phyloP scores from a whole-genome alignment of 2,329 filamentous ascomycete species.

The Calcarisporium arbuscula region DNA sequence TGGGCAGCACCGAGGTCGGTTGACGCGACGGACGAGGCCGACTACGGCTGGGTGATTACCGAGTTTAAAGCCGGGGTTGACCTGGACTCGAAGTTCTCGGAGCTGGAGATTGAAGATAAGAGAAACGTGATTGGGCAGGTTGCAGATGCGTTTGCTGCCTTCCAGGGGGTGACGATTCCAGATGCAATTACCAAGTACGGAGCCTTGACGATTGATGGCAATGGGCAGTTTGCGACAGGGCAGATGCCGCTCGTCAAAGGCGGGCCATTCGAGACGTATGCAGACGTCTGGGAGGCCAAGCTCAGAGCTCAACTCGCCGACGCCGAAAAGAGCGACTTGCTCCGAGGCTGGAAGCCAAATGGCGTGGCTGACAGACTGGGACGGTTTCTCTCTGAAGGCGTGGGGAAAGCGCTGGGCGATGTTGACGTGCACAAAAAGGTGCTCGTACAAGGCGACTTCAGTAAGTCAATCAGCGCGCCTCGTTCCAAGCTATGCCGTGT shows the following conservation, averaged over 20 bases:
- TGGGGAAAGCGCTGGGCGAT: constrained; percentile 6
- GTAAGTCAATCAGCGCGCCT: constrained; percentile 10
- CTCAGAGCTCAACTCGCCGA: constrained; percentile 7
- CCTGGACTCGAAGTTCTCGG: constrained; percentile 13
- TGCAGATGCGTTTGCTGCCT: constrained; percentile 12
- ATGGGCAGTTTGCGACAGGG: constrained; percentile 12
- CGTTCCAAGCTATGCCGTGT: no score
- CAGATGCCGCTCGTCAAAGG: constrained; percentile 9
- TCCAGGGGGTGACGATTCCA: constrained; percentile 14
- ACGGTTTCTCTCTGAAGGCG: constrained; percentile 8
- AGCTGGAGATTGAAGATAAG: constrained; percentile 7
- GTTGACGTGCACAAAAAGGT: constrained; percentile 11
- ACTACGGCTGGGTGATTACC: constrained; percentile 17
- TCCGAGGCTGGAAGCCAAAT: constrained; percentile 15
- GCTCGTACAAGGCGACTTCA: constrained; percentile 21
- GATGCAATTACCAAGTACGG: constrained; percentile 11
- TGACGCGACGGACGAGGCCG: constrained; percentile 4
- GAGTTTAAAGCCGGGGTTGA: constrained; percentile 18
- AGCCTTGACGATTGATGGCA: constrained; percentile 13
- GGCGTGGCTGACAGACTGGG: constrained; percentile 11
- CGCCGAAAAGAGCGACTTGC: constrained; percentile 7
- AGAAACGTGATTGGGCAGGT: constrained; percentile 14
- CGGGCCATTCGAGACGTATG: constrained; percentile 14
- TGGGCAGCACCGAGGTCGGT: constrained; percentile 9
- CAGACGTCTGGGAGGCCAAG: constrained; percentile 9